phyloP scores from a whole-genome alignment of 495 filamentous ascomycete genomes.

The Cetradonia linearis region DNA sequence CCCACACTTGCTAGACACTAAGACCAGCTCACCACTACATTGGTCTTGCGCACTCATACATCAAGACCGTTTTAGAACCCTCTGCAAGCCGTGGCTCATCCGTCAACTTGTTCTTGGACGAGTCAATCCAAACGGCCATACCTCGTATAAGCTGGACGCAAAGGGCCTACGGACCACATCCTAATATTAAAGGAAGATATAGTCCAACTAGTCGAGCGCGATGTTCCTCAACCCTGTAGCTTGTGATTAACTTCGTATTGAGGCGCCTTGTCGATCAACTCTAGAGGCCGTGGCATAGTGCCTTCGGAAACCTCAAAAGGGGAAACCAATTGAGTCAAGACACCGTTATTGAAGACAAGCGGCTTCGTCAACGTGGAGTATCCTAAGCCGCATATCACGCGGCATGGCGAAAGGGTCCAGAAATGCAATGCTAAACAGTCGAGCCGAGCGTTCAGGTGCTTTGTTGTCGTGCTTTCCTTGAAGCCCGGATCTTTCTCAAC shows the following conservation, averaged over 20 bases:
- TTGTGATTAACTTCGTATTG: background rate
- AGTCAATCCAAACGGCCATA: background rate
- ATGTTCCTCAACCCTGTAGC: background rate
- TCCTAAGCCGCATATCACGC: background rate
- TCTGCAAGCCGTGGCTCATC: background rate
- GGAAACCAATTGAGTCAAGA: background rate
- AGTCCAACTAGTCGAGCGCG: background rate
- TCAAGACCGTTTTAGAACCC: background rate
- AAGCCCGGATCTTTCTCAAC: constrained; percentile 43
- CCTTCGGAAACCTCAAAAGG: background rate
- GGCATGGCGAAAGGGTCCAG: background rate
- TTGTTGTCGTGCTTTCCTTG: constrained; percentile 30
- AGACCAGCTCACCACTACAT: background rate
- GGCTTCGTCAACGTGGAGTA: background rate
- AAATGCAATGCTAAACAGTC: background rate
- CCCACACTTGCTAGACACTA: background rate
- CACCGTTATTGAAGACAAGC: background rate
- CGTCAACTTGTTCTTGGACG: background rate
- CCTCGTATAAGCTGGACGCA: background rate
- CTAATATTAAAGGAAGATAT: too few relatives aligned
- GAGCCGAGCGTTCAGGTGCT: background rate
- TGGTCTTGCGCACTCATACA: background rate
- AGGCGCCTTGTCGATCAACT: too few relatives aligned
- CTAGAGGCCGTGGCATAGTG: background rate
- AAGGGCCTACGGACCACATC: background rate